A percentile compares a stretch with the other conserved stretches of the same genome.
These are phyloP conservation scores for Mycena floridula DNA, from an alignment of 768 basidiomycete genomes.

Conservation along the genomic window DNA sequence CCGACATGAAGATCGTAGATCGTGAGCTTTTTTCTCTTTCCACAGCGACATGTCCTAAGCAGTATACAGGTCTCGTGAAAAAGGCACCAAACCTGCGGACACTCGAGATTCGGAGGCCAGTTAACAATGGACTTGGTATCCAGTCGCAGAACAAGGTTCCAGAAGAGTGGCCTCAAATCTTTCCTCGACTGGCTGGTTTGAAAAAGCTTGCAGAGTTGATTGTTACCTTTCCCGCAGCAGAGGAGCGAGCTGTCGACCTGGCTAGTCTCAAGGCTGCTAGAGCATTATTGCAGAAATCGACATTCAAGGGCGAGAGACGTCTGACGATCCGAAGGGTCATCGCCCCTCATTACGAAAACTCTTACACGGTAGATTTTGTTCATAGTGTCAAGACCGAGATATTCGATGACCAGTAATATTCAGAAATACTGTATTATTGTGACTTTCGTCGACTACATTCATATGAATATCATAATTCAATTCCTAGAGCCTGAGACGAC, in stretches of 20 bases:
- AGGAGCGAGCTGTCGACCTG: slow-evolving; percentile 4
- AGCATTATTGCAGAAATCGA: background rate
- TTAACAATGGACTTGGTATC: slow-evolving; percentile 4
- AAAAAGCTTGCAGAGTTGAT: slow-evolving; percentile 3
- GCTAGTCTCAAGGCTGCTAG: slow-evolving; percentile 2
- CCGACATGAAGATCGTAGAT: slow-evolving; percentile 2
- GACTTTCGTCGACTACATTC: too few species aligned
- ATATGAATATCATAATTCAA: too few species aligned
- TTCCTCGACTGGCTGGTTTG: slow-evolving; percentile 5
- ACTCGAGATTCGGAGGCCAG: slow-evolving; percentile 8
- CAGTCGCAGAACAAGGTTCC: background rate
- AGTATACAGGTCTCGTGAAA: slow-evolving; percentile 6
- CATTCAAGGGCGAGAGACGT: background rate
- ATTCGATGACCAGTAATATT: too few species aligned
- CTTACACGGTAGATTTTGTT: background rate
- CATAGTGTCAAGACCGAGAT: background rate
- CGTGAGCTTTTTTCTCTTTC: background rate
- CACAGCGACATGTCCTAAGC: background rate
- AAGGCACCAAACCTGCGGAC: slow-evolving; percentile 6
- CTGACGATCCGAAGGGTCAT: background rate
- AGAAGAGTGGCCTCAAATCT: slow-evolving; percentile 3
- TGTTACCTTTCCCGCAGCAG: slow-evolving; percentile 4
- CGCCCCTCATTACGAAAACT: background rate
- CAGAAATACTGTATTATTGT: too few species aligned
- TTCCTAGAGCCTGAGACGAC: too few species aligned